Base-by-base conservation (phyloP, 2,329 filamentous ascomycete genomes). In the Pseudogymnoascus sp. region DNA sequence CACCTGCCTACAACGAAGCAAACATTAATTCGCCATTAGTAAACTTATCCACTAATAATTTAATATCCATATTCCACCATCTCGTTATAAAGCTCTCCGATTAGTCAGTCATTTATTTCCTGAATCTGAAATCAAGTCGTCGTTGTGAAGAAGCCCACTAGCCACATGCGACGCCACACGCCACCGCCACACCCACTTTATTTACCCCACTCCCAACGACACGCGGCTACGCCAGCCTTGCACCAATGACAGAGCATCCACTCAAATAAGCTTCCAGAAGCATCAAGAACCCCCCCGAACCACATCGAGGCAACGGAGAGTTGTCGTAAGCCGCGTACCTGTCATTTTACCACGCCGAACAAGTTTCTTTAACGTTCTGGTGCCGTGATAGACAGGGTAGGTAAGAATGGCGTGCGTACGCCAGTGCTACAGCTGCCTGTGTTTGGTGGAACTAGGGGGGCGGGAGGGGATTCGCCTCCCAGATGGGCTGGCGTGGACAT, bases 221-320 rank as follows among this genome's bases (percentile, higher is more conserved):
- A 52, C 48, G 48, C 48, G 48, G 48, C 48, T 55, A 33, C 48
- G 25, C 45, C 48, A 55, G 48, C 48, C 48, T 55, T 55, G 48
- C 48, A 29, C 48, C 48, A 55, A 55, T 55, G 48, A 55, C 48
- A 55, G 27, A 12, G 48, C n/a, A 55, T 6, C 40, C 5, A 13
- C 18, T n/a, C 13, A 25, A n/a, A 7, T 27, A 27, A 55, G 29
- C 29, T 55, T 55, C 48, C 48, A 55, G 48, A 55, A 55, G n/a
- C 29, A 55, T 55, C 48, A 55, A 33, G 48, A 55, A 55, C 48
- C 15, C 29, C 9, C 48, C n/a, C 29, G 59, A 60, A 65, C n/a
- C 64, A 69, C 37, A 66, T 61, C 9, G 58, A 64, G n/a, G 48
- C 62, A 42, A 65, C 64, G 27, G 66, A 67, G 52, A 65, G 45